Percentiles rank a stretch among this genome's conserved stretches.
These are phyloP conservation scores for Agrocybe chaxingu DNA, from an alignment of 768 basidiomycete genomes.

Conservation along the genomic window DNA sequence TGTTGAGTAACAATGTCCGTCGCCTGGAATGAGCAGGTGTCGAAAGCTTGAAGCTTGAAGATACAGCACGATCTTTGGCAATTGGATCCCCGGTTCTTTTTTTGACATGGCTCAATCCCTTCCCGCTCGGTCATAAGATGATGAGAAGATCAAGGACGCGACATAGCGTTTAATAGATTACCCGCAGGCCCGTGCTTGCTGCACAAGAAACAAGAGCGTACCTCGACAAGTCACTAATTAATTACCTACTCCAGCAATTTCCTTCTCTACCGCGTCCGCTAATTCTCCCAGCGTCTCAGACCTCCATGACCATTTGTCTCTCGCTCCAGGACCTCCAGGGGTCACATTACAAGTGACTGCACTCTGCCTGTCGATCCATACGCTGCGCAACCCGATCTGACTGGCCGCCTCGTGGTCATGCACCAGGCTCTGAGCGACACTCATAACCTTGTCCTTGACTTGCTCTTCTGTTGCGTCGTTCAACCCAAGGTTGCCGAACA, in stretches of 20 bases:
- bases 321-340: constrained; percentile 21
- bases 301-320: constrained; percentile 41
- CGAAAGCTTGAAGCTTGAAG: too few relatives aligned
- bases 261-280: constrained; percentile 54
- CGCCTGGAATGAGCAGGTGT: too few relatives aligned
- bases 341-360: constrained; percentile 42
- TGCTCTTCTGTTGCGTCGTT: constrained; percentile 17
- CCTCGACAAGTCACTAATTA: too few relatives aligned
- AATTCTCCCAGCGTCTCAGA: constrained; percentile 61
- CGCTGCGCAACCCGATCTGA: constrained; percentile 50
- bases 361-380: constrained; percentile 64
- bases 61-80: too few relatives aligned
- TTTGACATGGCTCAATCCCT: too few relatives aligned
- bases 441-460: constrained; percentile 48
- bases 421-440: constrained; percentile 63
- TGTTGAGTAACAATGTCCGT: too few relatives aligned
- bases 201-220: too few relatives aligned
- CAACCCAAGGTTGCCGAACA: constrained; percentile 29
- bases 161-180: too few relatives aligned
- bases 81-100: too few relatives aligned
- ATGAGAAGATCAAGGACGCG: too few relatives aligned
- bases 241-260: constrained; percentile 12
- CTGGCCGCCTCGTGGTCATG: constrained; percentile 69
- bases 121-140: too few relatives aligned
- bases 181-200: too few relatives aligned